Evolutionary conservation across 345 rosid genomes (phyloP).

Genomic region (Eucalyptus paniculata): DNA sequence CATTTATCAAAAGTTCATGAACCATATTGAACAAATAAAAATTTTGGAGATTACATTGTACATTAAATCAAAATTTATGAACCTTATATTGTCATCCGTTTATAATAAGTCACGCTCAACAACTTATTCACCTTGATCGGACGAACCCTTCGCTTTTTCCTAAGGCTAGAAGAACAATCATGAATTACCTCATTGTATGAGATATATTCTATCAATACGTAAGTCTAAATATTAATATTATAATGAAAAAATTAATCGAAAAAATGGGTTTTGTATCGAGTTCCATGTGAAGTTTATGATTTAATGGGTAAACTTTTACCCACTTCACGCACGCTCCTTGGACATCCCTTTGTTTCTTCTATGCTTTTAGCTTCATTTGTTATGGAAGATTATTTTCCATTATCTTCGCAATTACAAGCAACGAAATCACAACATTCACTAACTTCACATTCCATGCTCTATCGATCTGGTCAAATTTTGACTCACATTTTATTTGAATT

Average conservation of each 20-base stretch:
- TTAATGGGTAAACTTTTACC: background rate
- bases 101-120: background rate
- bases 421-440: background rate
- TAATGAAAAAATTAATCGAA: background rate
- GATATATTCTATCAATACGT: too few relatives aligned
- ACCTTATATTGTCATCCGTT: too few relatives aligned
- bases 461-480: background rate
- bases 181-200: background rate
- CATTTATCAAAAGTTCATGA: too few relatives aligned
- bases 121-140: background rate
- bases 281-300: background rate
- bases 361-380: background rate
- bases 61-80: too few relatives aligned
- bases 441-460: background rate
- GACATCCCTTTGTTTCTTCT: background rate
- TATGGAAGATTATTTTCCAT: background rate
- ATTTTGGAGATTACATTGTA: rapidly evolving
- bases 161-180: background rate
- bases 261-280: background rate
- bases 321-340: background rate
- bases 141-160: background rate
- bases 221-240: background rate
- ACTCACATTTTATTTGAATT: background rate
- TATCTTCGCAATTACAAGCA: background rate
- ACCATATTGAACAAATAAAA: too few relatives aligned